Conservation (phyloP, 768 basidiomycete genomes). For the Piloderma croceum region DNA sequence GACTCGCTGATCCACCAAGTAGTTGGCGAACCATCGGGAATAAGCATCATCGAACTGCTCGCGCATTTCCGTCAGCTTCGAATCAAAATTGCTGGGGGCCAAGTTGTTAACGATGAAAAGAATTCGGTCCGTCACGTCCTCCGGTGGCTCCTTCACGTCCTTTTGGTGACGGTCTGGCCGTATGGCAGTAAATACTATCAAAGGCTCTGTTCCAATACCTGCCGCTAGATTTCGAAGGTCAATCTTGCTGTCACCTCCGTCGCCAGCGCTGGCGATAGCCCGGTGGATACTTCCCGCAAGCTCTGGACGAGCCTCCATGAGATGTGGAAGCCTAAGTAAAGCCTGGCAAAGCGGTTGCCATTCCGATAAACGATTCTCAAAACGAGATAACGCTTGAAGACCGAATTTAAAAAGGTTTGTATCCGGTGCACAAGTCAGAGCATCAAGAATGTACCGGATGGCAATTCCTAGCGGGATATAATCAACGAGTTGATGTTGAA, state of each 20-base stretch:
- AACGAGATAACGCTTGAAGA: conserved; percentile 80
- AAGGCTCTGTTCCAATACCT: conserved; percentile 34
- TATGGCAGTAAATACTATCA: conserved; percentile 71
- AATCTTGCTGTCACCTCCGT: conserved; percentile 33
- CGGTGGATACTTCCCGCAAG: conserved; percentile 66
- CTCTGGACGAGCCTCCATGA: conserved; percentile 82
- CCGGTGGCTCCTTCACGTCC: conserved; percentile 64
- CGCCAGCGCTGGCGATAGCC: conserved; percentile 52
- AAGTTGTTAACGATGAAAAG: conserved; percentile 98
- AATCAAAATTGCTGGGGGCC: conserved; percentile 87
- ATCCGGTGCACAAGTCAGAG: conserved; percentile 83
- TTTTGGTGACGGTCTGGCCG: conserved; percentile 63
- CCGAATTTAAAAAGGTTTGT: conserved; percentile 96
- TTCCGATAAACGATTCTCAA: conserved; percentile 81
- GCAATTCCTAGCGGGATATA: conserved; percentile 94
- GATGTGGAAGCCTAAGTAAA: conserved; percentile 78
- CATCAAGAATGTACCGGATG: conserved; percentile 93
- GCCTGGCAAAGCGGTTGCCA: conserved; percentile 93
- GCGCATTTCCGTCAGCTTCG: conserved; percentile 82
- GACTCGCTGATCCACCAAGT: conserved; percentile 93
- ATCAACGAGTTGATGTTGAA: conserved; percentile 89
- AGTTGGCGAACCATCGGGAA: conserved; percentile 95
- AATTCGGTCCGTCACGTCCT: conserved; percentile 88
- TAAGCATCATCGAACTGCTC: conserved; percentile 78
- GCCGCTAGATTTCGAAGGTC: conserved; percentile 35